Evolutionary conservation across 169 alveolate species (phyloP), one percentile per base, ranked within the genome.

Genomic region (Babesia sp.): DNA sequence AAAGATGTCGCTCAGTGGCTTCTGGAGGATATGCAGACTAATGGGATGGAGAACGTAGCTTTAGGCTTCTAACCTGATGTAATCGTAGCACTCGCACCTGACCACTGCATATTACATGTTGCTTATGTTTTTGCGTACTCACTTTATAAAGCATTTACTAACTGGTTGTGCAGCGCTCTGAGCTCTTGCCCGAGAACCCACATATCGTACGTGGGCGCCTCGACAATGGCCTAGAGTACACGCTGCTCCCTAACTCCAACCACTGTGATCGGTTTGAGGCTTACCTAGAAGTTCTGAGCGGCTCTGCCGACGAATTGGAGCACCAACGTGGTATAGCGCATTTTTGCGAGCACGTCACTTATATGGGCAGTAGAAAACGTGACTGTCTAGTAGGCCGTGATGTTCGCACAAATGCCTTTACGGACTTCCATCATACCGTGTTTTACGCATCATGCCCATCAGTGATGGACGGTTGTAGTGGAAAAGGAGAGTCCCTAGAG

Each of bases 401-500:
- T 28, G 92, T 90, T 14, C 85, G 91, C 59, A 90, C 96, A 1
- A 92, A 92, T 63, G 96, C 96, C 0, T 92, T 82, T 85, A 92
- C 96, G 28, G 96, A 92, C 75, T 92, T 89, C 76, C 93, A 92
- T 57, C 96, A 92, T 59, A 90, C 93, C 24, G 94, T 92, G 41
- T 92, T 90, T 73, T 92, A 85, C 55, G 83, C 90, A 42, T 78
- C 91, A 56, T 84, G 91, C 75, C 86, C 92, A 22, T 72, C 83
- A 22, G 28, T 34, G 53, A 79, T 58, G 63, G 78, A 70, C 3
- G 86, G 83, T 59, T 60, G 76, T 48, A 16, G 16, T 12, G 53
- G 54, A 1, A 70, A 41, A 1, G 55, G 63, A 18, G 66, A 50
- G 14, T 45, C 77, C 12, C 48, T 81, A 51, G 61, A 81, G 22